These are phyloP conservation scores for Chalciporus piperatus DNA, from an alignment of 768 basidiomycete species.

Conservation along the genomic window DNA sequence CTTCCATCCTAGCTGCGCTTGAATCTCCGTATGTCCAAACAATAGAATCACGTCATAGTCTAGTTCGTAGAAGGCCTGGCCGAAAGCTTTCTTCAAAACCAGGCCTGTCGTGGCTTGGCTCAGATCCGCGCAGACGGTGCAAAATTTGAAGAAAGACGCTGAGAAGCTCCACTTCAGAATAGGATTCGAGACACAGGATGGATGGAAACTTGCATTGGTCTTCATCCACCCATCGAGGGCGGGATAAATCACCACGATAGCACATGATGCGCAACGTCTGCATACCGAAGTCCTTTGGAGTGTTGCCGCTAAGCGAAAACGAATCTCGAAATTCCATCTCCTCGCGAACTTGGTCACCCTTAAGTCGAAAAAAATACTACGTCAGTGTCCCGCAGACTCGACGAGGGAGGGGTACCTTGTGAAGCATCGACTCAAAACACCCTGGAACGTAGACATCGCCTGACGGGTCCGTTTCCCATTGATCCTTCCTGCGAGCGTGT, in stretches of 20 bases:
- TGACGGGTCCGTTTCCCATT: slow-evolving; percentile 9
- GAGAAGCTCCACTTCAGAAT: background rate
- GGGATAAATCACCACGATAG: slow-evolving; percentile 7
- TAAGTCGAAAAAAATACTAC: background rate
- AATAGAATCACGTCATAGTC: slow-evolving; percentile 14
- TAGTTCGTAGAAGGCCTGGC: slow-evolving; percentile 6
- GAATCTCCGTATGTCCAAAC: slow-evolving; percentile 10
- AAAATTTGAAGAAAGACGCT: slow-evolving; percentile 7
- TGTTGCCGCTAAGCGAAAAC: slow-evolving; percentile 3
- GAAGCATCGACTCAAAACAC: slow-evolving; percentile 13
- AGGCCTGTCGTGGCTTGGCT: background rate
- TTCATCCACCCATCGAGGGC: slow-evolving; percentile 16
- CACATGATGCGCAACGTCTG: slow-evolving; percentile 6
- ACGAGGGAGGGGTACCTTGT: background rate
- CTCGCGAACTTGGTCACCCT: slow-evolving; percentile 4
- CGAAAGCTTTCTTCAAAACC: background rate
- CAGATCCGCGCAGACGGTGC: slow-evolving; percentile 3
- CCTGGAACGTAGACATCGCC: slow-evolving; percentile 11
- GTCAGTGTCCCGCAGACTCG: background rate
- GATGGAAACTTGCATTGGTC: slow-evolving; percentile 5
- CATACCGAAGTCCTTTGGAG: background rate
- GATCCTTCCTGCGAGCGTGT: slow-evolving; percentile 4
- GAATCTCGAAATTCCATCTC: slow-evolving; percentile 10
- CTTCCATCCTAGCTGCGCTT: slow-evolving; percentile 9
- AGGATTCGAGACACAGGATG: background rate